Evolutionary conservation across 108 stramenopile genomes (phyloP).

Genomic region (Chaetoceros muelleri): DNA sequence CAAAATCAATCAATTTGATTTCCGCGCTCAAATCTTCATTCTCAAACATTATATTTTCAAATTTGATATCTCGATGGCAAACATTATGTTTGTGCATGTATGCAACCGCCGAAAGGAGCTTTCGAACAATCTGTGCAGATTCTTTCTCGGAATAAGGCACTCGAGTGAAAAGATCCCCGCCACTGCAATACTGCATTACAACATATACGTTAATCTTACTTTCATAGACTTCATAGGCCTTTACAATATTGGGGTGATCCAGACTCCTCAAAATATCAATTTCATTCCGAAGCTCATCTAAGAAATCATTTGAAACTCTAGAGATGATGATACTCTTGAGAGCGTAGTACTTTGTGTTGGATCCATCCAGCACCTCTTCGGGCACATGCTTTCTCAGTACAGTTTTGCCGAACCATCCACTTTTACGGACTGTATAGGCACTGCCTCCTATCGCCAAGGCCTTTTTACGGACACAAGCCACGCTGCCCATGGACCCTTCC

Average conservation of each 20-base stretch:
- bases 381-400: background rate
- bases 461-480: conserved; percentile 32
- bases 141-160: conserved; percentile 59
- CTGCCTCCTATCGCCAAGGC: conserved; percentile 31
- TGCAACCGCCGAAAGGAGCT: conserved; percentile 46
- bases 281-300: conserved; percentile 84
- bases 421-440: conserved; percentile 7
- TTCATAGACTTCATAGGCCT: conserved; percentile 75
- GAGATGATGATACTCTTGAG: conserved; percentile 53
- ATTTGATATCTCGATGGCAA: conserved; percentile 96
- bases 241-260: conserved; percentile 94
- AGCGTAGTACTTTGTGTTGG: conserved; percentile 37
- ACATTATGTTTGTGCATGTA: conserved; percentile 89
- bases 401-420: background rate
- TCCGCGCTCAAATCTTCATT: conserved; percentile 37
- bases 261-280: conserved; percentile 57
- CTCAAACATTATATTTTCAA: conserved; percentile 74
- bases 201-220: conserved; percentile 57
- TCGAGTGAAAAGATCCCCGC: conserved; percentile 59
- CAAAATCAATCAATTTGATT: conserved; percentile 67
- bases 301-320: conserved; percentile 36
- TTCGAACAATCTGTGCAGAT: conserved; percentile 43
- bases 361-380: background rate
- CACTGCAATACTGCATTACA: conserved; percentile 68
- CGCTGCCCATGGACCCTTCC: conserved; percentile 46